These are phyloP conservation scores for Sporothrix protearum DNA, from an alignment of 2,329 filamentous ascomycete species.

Conservation along the genomic window DNA sequence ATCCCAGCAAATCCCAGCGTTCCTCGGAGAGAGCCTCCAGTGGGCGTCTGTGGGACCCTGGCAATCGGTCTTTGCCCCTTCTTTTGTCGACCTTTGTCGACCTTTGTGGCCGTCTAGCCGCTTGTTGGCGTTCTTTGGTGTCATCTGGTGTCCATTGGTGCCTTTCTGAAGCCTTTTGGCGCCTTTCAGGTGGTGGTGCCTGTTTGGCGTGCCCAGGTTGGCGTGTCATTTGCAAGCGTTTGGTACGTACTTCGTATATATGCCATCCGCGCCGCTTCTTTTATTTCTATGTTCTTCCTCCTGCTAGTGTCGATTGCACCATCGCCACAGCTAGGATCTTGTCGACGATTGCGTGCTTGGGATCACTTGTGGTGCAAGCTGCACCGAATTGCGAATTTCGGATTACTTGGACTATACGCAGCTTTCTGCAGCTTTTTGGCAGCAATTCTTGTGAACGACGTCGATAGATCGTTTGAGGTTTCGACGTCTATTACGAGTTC, in stretches of 20 bases:
- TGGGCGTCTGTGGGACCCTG: background rate
- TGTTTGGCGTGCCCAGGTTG: background rate
- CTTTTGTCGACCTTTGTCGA: background rate
- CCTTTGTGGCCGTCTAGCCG: conserved; percentile 5
- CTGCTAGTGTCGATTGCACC: conserved; percentile 26
- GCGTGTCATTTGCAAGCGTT: background rate
- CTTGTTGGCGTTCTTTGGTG: background rate
- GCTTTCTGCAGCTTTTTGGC: background rate
- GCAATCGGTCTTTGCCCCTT: background rate
- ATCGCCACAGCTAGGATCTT: conserved; percentile 12
- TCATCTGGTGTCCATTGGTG: background rate
- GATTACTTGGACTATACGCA: conserved; percentile 9
- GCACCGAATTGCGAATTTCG: conserved; percentile 18
- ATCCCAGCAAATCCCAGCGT: background rate
- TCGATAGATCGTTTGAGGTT: background rate
- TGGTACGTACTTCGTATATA: conserved; percentile 13
- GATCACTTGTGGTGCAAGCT: conserved; percentile 24
- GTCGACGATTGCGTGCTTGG: conserved; percentile 24
- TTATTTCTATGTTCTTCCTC: background rate
- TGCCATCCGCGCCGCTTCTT: conserved; percentile 1
- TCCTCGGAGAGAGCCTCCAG: background rate
- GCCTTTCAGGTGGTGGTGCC: background rate
- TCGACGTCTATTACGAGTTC: conserved; percentile 5
- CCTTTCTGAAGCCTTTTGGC: background rate
- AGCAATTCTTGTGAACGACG: background rate